A percentile compares a stretch with the other conserved stretches of the same genome.
phyloP scores from a whole-genome alignment of 176 grass and related monocot genomes.

The Rhynchospora pubera region DNA sequence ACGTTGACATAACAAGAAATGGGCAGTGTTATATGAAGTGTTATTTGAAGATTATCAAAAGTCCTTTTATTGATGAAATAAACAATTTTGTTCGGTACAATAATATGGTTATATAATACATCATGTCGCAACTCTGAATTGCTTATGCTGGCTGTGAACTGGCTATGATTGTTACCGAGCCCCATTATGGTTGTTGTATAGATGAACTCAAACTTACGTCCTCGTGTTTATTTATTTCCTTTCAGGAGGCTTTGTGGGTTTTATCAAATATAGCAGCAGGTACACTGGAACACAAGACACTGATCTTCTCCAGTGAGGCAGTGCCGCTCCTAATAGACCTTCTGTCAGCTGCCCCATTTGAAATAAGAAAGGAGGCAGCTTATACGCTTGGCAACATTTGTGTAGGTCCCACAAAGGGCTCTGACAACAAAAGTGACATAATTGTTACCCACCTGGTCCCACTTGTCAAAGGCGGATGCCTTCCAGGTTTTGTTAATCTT shows the following conservation, averaged over 20 bases:
- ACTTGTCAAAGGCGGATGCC: conserved; percentile 58
- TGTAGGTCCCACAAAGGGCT: conserved; percentile 48
- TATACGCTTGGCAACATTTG: conserved; percentile 83
- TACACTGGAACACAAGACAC: conserved; percentile 66
- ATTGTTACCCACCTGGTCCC: conserved; percentile 44
- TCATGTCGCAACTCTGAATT: conserved; percentile 3
- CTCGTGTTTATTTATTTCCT: neutral
- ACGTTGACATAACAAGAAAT: neutral
- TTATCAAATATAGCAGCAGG: conserved; percentile 87
- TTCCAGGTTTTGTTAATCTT: conserved; percentile 72
- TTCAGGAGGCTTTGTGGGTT: conserved; percentile 81
- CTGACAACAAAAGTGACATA: conserved; percentile 39
- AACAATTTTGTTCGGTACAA: neutral
- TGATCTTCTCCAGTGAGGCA: conserved; percentile 67
- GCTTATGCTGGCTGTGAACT: neutral
- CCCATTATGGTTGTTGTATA: neutral
- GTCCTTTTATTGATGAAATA: neutral
- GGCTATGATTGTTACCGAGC: too few relatives aligned
- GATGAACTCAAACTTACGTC: neutral
- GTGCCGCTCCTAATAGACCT: conserved; percentile 52
- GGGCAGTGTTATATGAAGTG: neutral
- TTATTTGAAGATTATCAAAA: neutral
- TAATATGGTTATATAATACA: conserved; percentile 20
- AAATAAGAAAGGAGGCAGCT: conserved; percentile 82
- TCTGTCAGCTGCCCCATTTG: conserved; percentile 56